Evolutionary conservation across 208 protist species (phyloP).

Genomic region (Leishmania turanica): DNA sequence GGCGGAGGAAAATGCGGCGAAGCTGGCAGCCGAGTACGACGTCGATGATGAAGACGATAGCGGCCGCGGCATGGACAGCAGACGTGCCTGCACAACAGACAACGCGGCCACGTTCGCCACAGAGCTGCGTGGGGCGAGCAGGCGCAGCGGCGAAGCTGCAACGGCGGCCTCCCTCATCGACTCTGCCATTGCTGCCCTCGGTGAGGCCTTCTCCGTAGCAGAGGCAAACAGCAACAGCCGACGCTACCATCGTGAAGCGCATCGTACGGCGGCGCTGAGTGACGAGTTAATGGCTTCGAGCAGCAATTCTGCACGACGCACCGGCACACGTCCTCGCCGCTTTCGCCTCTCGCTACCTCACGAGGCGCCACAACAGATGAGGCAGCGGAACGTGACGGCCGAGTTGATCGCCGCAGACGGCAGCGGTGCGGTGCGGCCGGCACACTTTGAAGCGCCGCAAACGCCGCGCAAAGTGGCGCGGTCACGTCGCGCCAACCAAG

Average conservation of each 20-base stretch:
- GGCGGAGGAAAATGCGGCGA: constrained; percentile 2
- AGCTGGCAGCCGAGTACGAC: constrained; percentile 20
- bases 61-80: neutral
- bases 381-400: neutral
- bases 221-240: neutral
- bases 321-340: neutral
- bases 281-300: neutral
- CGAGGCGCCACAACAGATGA: neutral
- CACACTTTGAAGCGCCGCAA: constrained; percentile 44
- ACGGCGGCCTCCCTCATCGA: constrained; percentile 15
- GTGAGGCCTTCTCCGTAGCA: neutral
- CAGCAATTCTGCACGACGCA: neutral
- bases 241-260: constrained; percentile 5
- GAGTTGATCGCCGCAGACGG: neutral
- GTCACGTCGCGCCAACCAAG: constrained; percentile 28
- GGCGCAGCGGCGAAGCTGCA: neutral
- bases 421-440: neutral
- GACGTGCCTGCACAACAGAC: neutral
- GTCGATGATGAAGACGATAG: constrained; percentile 12
- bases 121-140: constrained; percentile 13
- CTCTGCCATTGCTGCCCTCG: constrained; percentile 32
- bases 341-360: constrained; percentile 24
- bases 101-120: constrained; percentile 12
- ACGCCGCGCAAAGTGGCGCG: constrained; percentile 62
- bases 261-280: constrained; percentile 1